phyloP scores from a whole-genome alignment of 345 rosid genomes.

The Gynandropsis gynandra region DNA sequence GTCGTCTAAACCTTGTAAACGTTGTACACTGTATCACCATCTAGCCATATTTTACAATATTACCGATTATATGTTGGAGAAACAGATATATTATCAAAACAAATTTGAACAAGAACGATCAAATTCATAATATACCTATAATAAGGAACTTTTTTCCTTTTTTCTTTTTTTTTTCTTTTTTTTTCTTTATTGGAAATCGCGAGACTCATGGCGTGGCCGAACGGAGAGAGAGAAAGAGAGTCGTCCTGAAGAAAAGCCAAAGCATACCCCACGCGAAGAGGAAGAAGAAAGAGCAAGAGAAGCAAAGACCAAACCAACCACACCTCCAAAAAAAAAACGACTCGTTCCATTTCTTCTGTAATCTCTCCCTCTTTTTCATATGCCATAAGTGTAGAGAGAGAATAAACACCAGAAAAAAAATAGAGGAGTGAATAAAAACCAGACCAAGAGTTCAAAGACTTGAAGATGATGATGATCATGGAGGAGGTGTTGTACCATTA shows the following conservation, averaged over 20 bases:
- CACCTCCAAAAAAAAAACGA: constrained; percentile 6
- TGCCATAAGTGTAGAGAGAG: not conserved
- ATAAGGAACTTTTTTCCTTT: no score
- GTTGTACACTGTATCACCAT: no score
- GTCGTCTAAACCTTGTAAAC: no score
- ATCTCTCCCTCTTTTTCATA: constrained; percentile 1
- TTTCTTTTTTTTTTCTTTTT: not conserved
- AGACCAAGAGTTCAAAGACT: constrained; percentile 13
- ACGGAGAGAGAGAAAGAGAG: constrained; percentile 19
- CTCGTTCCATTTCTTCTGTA: constrained; percentile 6
- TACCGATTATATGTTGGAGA: no score
- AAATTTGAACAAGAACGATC: no score
- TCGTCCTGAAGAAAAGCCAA: constrained; percentile 22
- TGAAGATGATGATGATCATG: constrained; percentile 5
- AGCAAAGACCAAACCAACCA: constrained; percentile 14
- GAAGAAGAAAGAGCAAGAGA: not conserved
- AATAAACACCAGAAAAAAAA: not conserved
- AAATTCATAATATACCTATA: no score
- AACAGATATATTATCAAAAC: no score
- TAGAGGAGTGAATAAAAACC: constrained; percentile 8
- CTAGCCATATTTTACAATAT: no score
- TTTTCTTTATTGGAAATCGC: constrained; percentile 15
- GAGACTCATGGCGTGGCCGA: constrained; percentile 24
- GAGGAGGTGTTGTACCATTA: constrained; percentile 5
- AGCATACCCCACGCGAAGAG: not conserved